Base-by-base conservation (phyloP, 805 yeast species). In the Candida mattraensis region DNA sequence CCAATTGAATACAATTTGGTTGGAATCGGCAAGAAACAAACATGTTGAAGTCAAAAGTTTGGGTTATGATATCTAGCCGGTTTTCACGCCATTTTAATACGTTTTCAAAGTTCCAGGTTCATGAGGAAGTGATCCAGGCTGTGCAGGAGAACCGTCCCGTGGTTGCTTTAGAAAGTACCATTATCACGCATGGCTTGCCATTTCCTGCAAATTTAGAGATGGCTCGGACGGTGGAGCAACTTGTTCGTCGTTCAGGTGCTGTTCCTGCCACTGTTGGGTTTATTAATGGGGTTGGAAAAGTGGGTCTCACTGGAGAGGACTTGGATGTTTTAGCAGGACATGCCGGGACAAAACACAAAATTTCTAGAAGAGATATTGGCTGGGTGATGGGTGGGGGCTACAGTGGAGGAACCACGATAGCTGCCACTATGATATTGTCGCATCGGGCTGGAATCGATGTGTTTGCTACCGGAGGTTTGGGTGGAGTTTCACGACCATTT, bases 381-480 rank as follows among this genome's bases (percentile, higher is more conserved):
- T 70, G 70, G 45, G 77, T 83, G 3, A 74, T 87, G 77, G 75
- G 87, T 10, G 63, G 68, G 28, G 61, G 64, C 19, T 56, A 76
- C n/a, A 66, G 74, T 31, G 96, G 96, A 7, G 96, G 96, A 5
- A 88, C 96, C 2, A 87, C 96, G 0, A 86, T 87, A 39, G 86
- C 96, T 2, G 80, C 85, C 18, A 87, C 96, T 0, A 86, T 87
- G 94, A 82, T 87, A 14, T 58, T 88, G 13, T 80, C 96, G 1
- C 69, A 78, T 35, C 53, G 62, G 50, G 88, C 89, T 0, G 93
- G 94, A 0, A 84, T 87, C 47, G 72, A 76, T 48, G 87, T 88
- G 9, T 88, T 87, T 67, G 93, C 94, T 1, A 88, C 96, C 2
- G 96, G 96, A 20, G 96, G 96, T 1, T 68, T 87, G 13, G 96